Base-by-base conservation (phyloP, 2,329 filamentous ascomycete species). In the Ascocoryne sarcoides region DNA sequence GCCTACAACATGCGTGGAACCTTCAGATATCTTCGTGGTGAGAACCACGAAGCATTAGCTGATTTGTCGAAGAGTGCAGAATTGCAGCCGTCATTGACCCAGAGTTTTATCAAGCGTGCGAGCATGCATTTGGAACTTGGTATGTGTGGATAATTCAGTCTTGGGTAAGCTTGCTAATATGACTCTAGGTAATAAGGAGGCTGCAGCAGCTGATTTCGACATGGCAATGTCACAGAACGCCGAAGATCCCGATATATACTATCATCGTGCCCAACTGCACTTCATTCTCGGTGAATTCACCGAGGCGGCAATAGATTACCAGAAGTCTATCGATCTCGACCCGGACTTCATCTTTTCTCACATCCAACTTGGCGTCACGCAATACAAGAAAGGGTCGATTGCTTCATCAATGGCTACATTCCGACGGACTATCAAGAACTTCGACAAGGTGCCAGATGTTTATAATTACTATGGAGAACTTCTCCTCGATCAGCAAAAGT, bases 381-480 rank as follows among this genome's bases (percentile, higher is more conserved):
- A 98, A 67, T 98, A 98, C 73, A 98, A 98, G 80, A 93, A 96
- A 84, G 92, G 92, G 53, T 95, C 87, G 20, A 84, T 98, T 43
- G 92, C 92, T 5, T 95, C 89, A 7, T 95, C 89, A 34, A 96
- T 96, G 88, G 90, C 92, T 26, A 98, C 92, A 4, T 96, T 98
- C 80, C 79, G 90, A 55, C 77, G 89, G 49, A 95, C 88, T 65
- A 89, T 95, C 64, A 98, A 96, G 81, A 95, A 95, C 68, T 98
- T 98, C 60, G 84, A 88, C 59, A 85, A 90, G 61, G 86, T 94
- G 9, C 89, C 90, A 4, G 92, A 98, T 60, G 92, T 96, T 30
- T 98, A 96, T 75, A 98, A 98, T 75, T 98, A 98, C 76, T 96
- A 95, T 59, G 92, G 92, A 57, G 92, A 98, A 69, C 75, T 98